phyloP scores from a whole-genome alignment of 1,139 yeast species.

The Saccharomyces hybrid region DNA sequence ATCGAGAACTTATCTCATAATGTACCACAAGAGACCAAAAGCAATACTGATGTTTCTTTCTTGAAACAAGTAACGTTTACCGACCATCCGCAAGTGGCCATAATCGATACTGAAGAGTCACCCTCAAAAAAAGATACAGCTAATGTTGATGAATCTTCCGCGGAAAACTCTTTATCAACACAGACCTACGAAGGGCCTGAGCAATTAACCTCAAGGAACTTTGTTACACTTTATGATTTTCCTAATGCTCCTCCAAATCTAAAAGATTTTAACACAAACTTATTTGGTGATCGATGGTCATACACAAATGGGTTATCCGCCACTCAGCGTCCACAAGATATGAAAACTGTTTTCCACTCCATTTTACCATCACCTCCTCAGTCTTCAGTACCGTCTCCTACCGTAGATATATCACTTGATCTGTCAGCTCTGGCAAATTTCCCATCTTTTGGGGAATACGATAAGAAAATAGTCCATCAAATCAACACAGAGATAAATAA shows the following conservation, averaged over 20 bases:
- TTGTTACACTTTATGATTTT: conserved; percentile 44
- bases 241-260: conserved; percentile 23
- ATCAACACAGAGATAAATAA: conserved; percentile 36
- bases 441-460: conserved; percentile 60
- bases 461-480: conserved; percentile 40
- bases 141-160: not conserved
- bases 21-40: not conserved
- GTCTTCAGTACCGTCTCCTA: not conserved
- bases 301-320: not conserved
- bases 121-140: conserved; percentile 5
- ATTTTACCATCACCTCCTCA: not conserved
- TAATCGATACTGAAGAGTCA: conserved; percentile 13
- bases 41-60: not conserved
- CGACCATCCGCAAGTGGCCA: conserved; percentile 11
- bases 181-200: conserved; percentile 54
- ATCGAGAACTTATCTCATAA: not conserved
- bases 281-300: conserved; percentile 55
- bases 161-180: not conserved
- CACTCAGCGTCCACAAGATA: conserved; percentile 17
- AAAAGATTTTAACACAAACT: conserved; percentile 37
- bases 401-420: conserved; percentile 15
- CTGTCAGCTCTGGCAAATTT: conserved; percentile 41
- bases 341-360: conserved; percentile 18
- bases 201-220: conserved; percentile 49
- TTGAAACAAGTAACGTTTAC: conserved; percentile 19